phyloP scores from a whole-genome alignment of 768 basidiomycete genomes.

The Hericium coralloides region DNA sequence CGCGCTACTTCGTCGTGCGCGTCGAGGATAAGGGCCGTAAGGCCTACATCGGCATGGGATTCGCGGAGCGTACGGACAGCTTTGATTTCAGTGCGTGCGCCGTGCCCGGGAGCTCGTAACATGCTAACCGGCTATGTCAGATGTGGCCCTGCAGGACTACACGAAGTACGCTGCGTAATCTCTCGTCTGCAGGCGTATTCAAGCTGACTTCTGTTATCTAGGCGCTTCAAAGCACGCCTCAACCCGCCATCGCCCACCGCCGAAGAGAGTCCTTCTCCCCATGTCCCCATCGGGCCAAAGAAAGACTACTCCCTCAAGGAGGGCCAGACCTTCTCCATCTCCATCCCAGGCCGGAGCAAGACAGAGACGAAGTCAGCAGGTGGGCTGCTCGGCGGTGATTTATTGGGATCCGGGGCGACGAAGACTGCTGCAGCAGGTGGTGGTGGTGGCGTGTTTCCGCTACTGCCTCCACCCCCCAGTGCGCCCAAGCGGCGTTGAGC shows the following conservation, averaged over 20 bases:
- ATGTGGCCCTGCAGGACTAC: conserved; percentile 81
- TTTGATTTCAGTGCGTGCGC: conserved; percentile 79
- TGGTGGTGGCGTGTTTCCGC: conserved; percentile 38
- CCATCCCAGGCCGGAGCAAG: conserved; percentile 71
- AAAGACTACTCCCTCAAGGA: conserved; percentile 93
- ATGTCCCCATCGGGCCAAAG: conserved; percentile 71
- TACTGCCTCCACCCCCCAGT: conserved; percentile 81
- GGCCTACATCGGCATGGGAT: conserved; percentile 93
- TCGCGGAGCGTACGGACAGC: conserved; percentile 78
- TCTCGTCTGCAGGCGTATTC: background rate
- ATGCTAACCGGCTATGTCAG: conserved; percentile 27
- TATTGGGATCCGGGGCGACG: conserved; percentile 13
- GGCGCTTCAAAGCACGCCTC: conserved; percentile 55
- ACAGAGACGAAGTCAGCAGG: conserved; percentile 19
- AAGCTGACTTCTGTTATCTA: conserved; percentile 20
- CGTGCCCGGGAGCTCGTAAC: background rate
- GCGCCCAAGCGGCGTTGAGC: conserved; percentile 37
- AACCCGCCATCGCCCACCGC: conserved; percentile 39
- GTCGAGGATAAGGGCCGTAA: conserved; percentile 84
- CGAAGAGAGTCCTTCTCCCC: conserved; percentile 46
- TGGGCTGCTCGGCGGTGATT: conserved; percentile 32
- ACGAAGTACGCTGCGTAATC: conserved; percentile 45
- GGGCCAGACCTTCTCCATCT: conserved; percentile 89
- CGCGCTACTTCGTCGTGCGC: conserved; percentile 88
- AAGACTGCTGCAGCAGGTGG: conserved; percentile 4